Evolutionary conservation across 2,329 filamentous ascomycete species (phyloP).

Genomic region (Sporothrix humicola): DNA sequence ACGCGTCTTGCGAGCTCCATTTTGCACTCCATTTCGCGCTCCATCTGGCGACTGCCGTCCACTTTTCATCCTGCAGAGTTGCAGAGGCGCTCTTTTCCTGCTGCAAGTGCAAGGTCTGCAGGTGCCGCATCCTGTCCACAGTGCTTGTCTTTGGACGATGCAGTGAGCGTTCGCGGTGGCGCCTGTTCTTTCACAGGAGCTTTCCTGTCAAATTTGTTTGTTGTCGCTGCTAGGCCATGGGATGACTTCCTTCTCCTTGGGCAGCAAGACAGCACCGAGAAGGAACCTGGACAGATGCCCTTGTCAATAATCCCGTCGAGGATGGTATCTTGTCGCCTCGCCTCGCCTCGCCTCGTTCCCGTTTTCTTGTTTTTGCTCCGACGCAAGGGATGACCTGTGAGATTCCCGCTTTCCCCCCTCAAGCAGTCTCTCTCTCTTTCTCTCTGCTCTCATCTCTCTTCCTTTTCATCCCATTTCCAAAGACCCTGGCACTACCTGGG

Average conservation of each 20-base stretch:
- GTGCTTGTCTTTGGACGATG: background rate
- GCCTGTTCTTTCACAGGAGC: background rate
- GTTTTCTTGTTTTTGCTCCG: constrained; percentile 10
- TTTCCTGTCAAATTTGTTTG: background rate
- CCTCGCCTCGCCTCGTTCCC: background rate
- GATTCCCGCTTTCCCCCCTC: background rate
- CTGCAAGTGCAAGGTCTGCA: background rate
- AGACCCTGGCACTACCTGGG: background rate
- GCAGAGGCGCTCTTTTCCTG: too few species aligned
- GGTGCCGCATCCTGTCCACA: background rate
- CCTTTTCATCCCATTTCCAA: background rate
- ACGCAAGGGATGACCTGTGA: constrained; percentile 3
- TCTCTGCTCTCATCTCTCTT: background rate
- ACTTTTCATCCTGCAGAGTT: background rate
- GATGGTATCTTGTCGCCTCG: background rate
- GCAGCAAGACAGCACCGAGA: background rate
- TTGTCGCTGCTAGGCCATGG: background rate
- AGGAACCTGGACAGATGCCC: background rate
- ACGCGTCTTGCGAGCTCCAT: background rate
- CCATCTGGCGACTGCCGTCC: background rate
- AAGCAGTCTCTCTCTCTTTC: background rate
- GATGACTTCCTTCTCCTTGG: background rate
- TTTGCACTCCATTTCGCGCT: background rate
- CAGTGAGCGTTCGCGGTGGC: background rate
- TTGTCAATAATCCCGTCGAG: too few species aligned